Evolutionary conservation across 495 filamentous ascomycete genomes (phyloP), one percentile per base, ranked within the genome.

Genomic region (Tuber umbilicatum): DNA sequence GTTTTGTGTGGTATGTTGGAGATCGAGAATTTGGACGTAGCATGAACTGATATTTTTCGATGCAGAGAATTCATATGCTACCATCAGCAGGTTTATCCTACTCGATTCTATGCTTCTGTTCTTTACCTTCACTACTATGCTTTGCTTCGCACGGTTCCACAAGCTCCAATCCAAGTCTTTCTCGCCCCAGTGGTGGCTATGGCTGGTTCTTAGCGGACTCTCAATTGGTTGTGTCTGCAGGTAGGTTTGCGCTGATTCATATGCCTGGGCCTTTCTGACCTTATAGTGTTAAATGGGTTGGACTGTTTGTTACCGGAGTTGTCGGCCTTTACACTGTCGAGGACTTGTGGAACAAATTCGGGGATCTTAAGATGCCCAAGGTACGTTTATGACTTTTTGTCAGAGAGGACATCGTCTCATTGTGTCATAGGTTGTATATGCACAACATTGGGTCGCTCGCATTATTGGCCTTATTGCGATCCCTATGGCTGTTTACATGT

Each of bases 281-380:
- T 19, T 70, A 45, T 23, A 98, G 95, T 81, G 94, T 99, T 81
- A 99, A 99, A 85, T 97, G 96, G 87, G 95, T 99, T 76, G 95
- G 95, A 2, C 86, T 97, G 74, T 99, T 98, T 83, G 91, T 91
- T 82, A 99, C 96, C 45, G 93, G 94, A 31, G 86, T 99, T 55
- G 94, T 99, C 78, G 95, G 95, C 60, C 85, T 98, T 9, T 98
- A 99, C 85, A 99, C 95, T 0, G 88, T 94, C 80, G 96, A 99
- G 83, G 96, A 98, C 82, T 86, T 99, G 38, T 99, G 95, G 95
- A 94, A 92, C 83, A 99, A 98, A 84, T 99, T 98, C 83, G 95
- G 95, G 73, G 92, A 99, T 81, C 83, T 90, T 69, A 94, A 91
- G 84, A 97, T 98, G 91, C 91, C 93, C 7, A 89, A 91, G 84